Percentiles rank a stretch among this genome's conserved stretches.
These are phyloP conservation scores for Toxoplasma gondii DNA, from an alignment of 169 alveolate genomes.

Conservation along the genomic window DNA sequence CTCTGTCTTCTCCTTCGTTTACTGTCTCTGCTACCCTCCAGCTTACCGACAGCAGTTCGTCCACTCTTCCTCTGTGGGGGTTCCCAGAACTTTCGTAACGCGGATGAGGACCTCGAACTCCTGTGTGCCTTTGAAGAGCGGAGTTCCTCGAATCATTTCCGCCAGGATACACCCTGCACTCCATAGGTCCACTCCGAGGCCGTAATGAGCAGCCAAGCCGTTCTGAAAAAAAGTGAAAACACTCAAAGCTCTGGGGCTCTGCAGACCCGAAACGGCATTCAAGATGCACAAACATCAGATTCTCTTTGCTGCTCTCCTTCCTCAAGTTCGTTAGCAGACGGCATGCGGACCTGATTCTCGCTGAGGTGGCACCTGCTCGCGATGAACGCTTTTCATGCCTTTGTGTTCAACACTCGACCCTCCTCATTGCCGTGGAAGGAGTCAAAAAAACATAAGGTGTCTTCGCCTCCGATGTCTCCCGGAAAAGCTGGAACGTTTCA, in stretches of 20 bases:
- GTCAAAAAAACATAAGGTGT: no score
- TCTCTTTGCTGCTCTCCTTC: no score
- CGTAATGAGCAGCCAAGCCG: slow-evolving; percentile 75
- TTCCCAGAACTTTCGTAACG: slow-evolving; percentile 83
- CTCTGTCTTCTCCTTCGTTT: neutral
- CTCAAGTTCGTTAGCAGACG: no score
- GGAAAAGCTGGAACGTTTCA: no score
- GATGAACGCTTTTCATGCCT: no score
- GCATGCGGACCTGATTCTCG: no score
- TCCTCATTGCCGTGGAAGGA: no score
- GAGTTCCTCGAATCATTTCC: slow-evolving; percentile 86
- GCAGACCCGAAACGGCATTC: neutral
- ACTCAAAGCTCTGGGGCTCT: neutral
- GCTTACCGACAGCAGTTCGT: slow-evolving; percentile 79
- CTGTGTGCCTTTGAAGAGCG: slow-evolving; percentile 89
- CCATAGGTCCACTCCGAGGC: slow-evolving; percentile 87
- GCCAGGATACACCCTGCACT: slow-evolving; percentile 91
- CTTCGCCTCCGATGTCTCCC: no score
- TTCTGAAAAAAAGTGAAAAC: neutral
- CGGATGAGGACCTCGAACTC: slow-evolving; percentile 83
- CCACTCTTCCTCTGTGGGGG: slow-evolving; percentile 87
- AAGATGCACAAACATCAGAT: no score
- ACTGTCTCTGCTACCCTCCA: no score
- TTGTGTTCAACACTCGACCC: no score
- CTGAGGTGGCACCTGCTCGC: no score